Base-by-base conservation (phyloP, 352 stramenopile species). In the Pilasporangium apinafurcum region DNA sequence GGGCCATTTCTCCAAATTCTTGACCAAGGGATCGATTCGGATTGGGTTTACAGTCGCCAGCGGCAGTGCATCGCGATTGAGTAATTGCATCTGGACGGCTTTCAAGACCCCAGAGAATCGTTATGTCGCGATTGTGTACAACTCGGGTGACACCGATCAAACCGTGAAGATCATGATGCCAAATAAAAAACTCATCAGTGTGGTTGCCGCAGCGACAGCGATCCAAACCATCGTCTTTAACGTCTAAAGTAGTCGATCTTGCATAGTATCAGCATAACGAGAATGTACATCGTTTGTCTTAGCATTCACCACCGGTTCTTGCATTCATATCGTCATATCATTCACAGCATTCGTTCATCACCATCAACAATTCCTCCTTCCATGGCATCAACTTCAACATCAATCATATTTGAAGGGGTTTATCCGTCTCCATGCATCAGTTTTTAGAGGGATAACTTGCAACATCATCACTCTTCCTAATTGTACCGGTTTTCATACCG, bases 1-100 rank as follows among this genome's bases (percentile, higher is more conserved):
- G 45, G 75, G 62, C n/a, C 75, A 88, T 36, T 60, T 86, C 9
- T 57, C 56, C 48, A 76, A 76, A 46, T 86, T 86, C 47, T 37
- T 86, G n/a, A 59, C 58, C 7, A 58, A 65, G 6, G 69, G 67
- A 6, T 63, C 69, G 1, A 45, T 68, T 39, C 68, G 68, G 14
- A 28, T 79, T 12, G 46, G 37, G 10, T 47, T 65, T 16, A 44
- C 51, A 18, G 46, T 27, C 5, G 30, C 43, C 24, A 51, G 39
- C 38, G 50, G 45, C 21, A 59, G 48, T 35, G 50, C 30, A 21
- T 57, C 48, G 14, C 53, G 46, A 24, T 27, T 66, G 21, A 26
- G 25, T 3, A 41, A 31, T 14, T 48, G 60, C 8, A 41, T 61
- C 51, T 61, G 50, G 41, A 57, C 51, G 20, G 56, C 56, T 30